Evolutionary conservation across 1,284 basidiomycete species (phyloP).

Genomic region (Xerocomus nothofagi): DNA sequence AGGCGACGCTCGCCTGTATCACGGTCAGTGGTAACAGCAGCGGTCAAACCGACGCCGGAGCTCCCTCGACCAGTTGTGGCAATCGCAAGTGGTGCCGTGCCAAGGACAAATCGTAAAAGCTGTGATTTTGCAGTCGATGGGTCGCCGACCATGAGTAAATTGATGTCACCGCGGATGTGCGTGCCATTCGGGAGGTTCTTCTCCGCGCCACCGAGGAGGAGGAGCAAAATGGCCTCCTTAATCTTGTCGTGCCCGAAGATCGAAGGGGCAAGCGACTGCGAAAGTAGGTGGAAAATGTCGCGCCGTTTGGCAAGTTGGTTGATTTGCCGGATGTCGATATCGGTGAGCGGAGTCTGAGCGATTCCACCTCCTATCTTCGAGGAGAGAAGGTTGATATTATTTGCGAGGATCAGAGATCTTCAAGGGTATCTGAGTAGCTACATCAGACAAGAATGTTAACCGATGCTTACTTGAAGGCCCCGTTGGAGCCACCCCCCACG

Average conservation of each 20-base stretch:
- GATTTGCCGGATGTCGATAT: slow-evolving; percentile 94
- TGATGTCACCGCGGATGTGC: slow-evolving; percentile 99
- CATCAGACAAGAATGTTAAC: slow-evolving; percentile 3
- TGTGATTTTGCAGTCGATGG: slow-evolving; percentile 98
- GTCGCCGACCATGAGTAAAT: slow-evolving; percentile 99
- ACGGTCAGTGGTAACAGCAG: slow-evolving; percentile 98
- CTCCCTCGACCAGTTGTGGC: slow-evolving; percentile 97
- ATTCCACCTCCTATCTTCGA: slow-evolving; percentile 97
- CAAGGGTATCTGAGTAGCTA: slow-evolving; percentile 14
- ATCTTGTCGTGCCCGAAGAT: slow-evolving; percentile 97
- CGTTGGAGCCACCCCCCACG: slow-evolving; percentile 86
- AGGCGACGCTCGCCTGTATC: slow-evolving; percentile 96
- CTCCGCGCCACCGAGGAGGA: slow-evolving; percentile 94
- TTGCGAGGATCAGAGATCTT: slow-evolving; percentile 92
- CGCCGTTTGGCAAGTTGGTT: slow-evolving; percentile 89
- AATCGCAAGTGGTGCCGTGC: slow-evolving; percentile 95
- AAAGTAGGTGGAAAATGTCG: slow-evolving; percentile 87
- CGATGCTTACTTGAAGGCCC: slow-evolving; percentile 83
- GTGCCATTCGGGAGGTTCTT: slow-evolving; percentile 98
- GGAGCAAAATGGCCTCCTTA: slow-evolving; percentile 90
- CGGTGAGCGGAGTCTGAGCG: slow-evolving; percentile 90
- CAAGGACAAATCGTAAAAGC: slow-evolving; percentile 93
- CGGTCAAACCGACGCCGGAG: slow-evolving; percentile 98
- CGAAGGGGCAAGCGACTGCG: slow-evolving; percentile 94
- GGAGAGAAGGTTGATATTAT: slow-evolving; percentile 95